Evolutionary conservation across 306 rosid species (phyloP), one percentile per base, ranked within the genome.

Genomic region (Cicer judaicum): DNA sequence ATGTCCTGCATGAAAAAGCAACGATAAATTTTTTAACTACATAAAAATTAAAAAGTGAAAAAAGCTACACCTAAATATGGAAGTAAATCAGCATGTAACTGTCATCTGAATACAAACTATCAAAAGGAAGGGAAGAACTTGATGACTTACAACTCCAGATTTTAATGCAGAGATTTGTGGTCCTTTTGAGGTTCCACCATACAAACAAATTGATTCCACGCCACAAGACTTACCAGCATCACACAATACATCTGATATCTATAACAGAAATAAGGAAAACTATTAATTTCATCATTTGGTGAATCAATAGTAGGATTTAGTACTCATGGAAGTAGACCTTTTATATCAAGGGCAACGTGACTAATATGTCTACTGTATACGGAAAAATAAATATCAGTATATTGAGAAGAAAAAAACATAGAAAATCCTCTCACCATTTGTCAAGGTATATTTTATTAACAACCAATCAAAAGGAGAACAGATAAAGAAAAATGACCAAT

Each of bases 101-200:
- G 68, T 52, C 59, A 56, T 64, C 52, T 16, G 64, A 61, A 70
- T 14, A 48, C 46, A 80, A 75, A 65, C 54, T 43, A 60, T 13
- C 59, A 69, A 83, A 63, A 59, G 71, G 61, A 62, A 62, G 49
- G 47, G 43, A 76, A 76, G 74, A 81, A 55, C 61, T 34, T 72
- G 70, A 82, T 57, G 78, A 80, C 99, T 85, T 87, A 94, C 97
- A 77, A 92, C 73, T 63, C 99, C 99, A 85, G 96, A 87, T 84
- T 94, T 92, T 13, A 94, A 81, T 41, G 88, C 38, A 63, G 93
- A 74, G 75, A 92, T 92, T 70, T 94, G 99, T 24, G 92, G 94
- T 61, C 85, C 89, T 85, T 92, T 94, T 68, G 96, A 86, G 60
- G 96, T 89, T 84, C 99, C 99, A 78, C 99, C 99, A 52, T 92